These are phyloP conservation scores for Reticulomyxa filosa DNA, from an alignment of 78 protist genomes.

Conservation along the genomic window DNA sequence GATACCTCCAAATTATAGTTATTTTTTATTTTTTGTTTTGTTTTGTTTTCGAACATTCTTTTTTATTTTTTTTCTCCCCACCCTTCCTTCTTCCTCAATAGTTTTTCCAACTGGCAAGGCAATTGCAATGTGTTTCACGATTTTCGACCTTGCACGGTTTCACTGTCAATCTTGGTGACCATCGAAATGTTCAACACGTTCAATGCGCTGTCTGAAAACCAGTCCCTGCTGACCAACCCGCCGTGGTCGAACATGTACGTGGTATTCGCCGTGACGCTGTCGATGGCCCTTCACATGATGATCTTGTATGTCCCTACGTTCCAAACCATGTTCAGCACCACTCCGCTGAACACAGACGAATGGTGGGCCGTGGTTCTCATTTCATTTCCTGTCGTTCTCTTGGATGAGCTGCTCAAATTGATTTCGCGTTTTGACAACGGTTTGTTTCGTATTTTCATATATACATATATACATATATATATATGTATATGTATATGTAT, in stretches of 20 bases:
- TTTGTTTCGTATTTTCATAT: too few relatives aligned
- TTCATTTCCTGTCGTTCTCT: conserved; percentile 33
- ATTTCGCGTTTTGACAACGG: background rate
- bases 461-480: too few relatives aligned
- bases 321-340: background rate
- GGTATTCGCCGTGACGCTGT: conserved; percentile 19
- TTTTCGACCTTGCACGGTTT: conserved; percentile 13
- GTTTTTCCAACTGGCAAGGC: background rate
- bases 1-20: background rate
- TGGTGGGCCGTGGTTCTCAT: conserved; percentile 27
- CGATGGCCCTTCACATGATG: conserved; percentile 19
- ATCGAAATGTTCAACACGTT: conserved; percentile 52
- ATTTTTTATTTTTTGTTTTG: background rate
- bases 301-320: conserved; percentile 37
- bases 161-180: conserved; percentile 25
- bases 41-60: background rate
- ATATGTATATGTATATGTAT: too few relatives aligned
- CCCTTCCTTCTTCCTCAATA: too few relatives aligned
- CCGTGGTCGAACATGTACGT: conserved; percentile 24
- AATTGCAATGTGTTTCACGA: background rate
- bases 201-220: conserved; percentile 32
- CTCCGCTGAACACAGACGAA: conserved; percentile 5
- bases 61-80: background rate
- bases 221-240: conserved; percentile 4
- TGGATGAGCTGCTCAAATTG: conserved; percentile 46